A percentile compares a stretch with the other conserved stretches of the same genome.
Evolutionary conservation across 192 early-diverging fungal species (phyloP).

Genomic region (Rhizoclosmatium sp.): DNA sequence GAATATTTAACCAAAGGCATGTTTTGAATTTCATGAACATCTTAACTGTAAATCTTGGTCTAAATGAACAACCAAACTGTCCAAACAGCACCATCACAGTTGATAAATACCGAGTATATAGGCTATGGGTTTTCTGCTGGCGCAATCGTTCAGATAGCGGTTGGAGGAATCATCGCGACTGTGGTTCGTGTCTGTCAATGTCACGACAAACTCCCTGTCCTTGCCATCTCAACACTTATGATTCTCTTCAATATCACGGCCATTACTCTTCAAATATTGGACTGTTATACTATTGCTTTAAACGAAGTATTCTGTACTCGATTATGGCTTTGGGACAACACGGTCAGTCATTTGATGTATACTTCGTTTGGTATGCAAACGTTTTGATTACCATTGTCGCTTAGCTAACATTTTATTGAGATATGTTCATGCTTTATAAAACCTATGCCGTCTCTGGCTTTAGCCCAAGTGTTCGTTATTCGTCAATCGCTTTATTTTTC

Average conservation of each 20-base stretch:
- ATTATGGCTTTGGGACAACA: neutral
- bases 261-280: neutral
- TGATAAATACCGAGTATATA: too few relatives aligned
- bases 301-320: neutral
- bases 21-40: too few relatives aligned
- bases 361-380: neutral
- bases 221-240: neutral
- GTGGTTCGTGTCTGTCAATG: too few relatives aligned
- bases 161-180: too few relatives aligned
- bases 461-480: neutral
- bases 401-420: neutral
- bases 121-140: too few relatives aligned
- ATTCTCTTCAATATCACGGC: neutral
- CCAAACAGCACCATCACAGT: too few relatives aligned
- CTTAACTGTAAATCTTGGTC: too few relatives aligned
- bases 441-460: neutral
- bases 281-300: neutral
- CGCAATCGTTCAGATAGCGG: too few relatives aligned
- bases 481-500: neutral
- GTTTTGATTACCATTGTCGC: neutral
- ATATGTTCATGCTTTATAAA: neutral
- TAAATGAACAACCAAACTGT: too few relatives aligned
- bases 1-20: too few relatives aligned
- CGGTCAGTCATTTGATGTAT: neutral
- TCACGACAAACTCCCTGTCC: too few relatives aligned